Conservation (phyloP, 345 rosid species). For the Adansonia digitata region DNA sequence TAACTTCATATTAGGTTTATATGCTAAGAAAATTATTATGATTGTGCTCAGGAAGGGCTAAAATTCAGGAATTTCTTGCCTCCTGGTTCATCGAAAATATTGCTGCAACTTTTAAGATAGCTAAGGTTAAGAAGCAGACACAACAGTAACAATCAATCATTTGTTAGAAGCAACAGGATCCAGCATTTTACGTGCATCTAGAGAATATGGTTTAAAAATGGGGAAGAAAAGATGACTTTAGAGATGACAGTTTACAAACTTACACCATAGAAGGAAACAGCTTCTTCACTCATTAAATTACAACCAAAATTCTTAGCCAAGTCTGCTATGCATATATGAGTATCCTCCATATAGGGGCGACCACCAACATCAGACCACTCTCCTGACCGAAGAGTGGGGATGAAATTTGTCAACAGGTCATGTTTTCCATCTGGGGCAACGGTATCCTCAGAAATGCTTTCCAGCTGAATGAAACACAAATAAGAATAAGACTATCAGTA, state of each 20-base stretch:
- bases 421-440: constrained; percentile 29
- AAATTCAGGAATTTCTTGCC: not conserved
- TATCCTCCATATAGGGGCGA: no score
- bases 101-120: not conserved
- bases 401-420: constrained; percentile 31
- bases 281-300: no score
- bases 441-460: constrained; percentile 55
- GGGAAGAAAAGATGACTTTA: no score
- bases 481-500: not conserved
- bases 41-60: not conserved
- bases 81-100: not conserved
- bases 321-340: no score
- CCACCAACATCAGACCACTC: no score
- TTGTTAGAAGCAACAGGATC: not conserved
- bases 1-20: not conserved
- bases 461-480: constrained; percentile 39
- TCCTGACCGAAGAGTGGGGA: constrained; percentile 65
- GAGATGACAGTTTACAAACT: no score
- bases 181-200: no score
- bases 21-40: not conserved
- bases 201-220: no score
- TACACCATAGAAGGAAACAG: no score
- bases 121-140: not conserved
- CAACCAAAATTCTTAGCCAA: no score
- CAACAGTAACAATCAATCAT: not conserved